Evolutionary conservation across 177 flowering plant genomes (phyloP).

Genomic region (Telopea speciosissima): DNA sequence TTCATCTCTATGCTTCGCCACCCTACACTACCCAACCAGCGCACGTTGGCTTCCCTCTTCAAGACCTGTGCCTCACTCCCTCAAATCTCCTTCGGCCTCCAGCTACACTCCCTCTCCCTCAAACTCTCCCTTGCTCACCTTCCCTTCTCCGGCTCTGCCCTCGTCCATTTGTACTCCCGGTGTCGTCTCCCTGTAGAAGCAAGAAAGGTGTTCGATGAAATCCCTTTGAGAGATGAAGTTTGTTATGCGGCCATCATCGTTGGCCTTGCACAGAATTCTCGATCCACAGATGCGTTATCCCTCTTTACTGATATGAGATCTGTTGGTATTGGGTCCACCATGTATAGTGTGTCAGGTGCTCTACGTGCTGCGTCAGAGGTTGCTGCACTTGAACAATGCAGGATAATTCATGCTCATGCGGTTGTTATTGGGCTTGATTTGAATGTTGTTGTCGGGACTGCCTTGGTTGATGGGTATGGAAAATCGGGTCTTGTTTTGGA

Average conservation of each 20-base stretch:
- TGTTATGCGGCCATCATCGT: conserved; percentile 45
- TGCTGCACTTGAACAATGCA: conserved; percentile 62
- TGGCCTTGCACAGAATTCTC: conserved; percentile 44
- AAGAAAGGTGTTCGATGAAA: conserved; percentile 52
- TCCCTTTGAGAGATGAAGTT: conserved; percentile 38
- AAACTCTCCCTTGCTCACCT: conserved; percentile 45
- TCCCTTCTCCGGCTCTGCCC: conserved; percentile 47
- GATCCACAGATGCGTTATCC: conserved; percentile 31
- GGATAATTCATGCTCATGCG: conserved; percentile 58
- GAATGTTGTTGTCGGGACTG: conserved; percentile 44
- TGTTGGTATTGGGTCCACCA: conserved; percentile 29
- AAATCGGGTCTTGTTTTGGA: conserved; percentile 61
- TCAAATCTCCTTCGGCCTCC: conserved; percentile 35
- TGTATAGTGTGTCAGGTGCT: conserved; percentile 59
- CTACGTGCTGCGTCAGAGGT: conserved; percentile 47
- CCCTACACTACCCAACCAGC: conserved; percentile 59
- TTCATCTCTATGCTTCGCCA: conserved; percentile 78
- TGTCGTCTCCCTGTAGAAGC: conserved; percentile 25
- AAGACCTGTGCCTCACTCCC: conserved; percentile 54
- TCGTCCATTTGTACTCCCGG: conserved; percentile 39
- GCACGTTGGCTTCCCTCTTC: conserved; percentile 56
- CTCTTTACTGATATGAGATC: conserved; percentile 39
- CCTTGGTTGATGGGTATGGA: conserved; percentile 70
- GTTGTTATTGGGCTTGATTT: conserved; percentile 41
- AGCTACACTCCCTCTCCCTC: conserved; percentile 51